Evolutionary conservation across 768 basidiomycete species (phyloP).

Genomic region (Russula sp.): DNA sequence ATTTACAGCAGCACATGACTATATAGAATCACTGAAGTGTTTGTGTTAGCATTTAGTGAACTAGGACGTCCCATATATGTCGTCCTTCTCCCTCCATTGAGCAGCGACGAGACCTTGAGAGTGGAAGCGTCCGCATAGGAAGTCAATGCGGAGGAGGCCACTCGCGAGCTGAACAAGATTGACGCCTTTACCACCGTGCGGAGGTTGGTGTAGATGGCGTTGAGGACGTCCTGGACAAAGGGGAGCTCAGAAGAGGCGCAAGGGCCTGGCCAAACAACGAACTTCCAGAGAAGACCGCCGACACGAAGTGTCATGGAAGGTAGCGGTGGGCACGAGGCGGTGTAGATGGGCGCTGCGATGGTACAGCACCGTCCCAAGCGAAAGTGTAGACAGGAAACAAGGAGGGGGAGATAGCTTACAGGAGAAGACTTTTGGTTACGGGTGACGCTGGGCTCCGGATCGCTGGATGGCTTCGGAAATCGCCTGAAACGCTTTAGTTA

Average conservation of each 20-base stretch:
- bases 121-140: neutral
- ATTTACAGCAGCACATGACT: too few relatives aligned
- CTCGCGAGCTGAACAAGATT: neutral
- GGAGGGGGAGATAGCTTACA: too few relatives aligned
- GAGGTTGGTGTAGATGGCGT: neutral
- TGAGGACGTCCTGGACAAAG: conserved; percentile 7
- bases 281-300: neutral
- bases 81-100: conserved; percentile 4
- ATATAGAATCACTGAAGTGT: too few relatives aligned
- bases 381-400: too few relatives aligned
- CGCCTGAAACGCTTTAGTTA: too few relatives aligned
- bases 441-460: too few relatives aligned
- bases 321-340: neutral
- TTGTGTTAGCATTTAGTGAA: neutral
- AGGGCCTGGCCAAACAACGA: neutral
- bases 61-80: conserved; percentile 8
- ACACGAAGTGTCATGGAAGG: neutral
- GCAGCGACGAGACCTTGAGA: conserved; percentile 9
- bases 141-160: neutral
- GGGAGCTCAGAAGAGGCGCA: too few relatives aligned
- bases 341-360: too few relatives aligned
- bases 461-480: too few relatives aligned
- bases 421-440: too few relatives aligned
- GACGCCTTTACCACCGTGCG: neutral
- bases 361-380: too few relatives aligned